Evolutionary conservation across 495 filamentous ascomycete species (phyloP).

Genomic region (Thozetella sp.): DNA sequence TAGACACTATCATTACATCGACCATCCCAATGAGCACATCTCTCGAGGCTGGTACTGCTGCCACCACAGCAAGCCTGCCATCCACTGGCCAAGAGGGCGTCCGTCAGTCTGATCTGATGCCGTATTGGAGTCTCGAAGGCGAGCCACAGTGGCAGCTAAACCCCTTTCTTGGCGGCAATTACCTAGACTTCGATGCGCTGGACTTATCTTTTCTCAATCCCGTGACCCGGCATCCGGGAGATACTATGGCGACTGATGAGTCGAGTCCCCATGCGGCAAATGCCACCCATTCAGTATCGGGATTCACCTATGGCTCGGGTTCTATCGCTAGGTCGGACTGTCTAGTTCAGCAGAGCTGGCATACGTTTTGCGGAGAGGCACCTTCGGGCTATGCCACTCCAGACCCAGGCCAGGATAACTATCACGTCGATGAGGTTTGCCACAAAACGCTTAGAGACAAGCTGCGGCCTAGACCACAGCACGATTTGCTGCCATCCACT

Average conservation of each 20-base stretch:
- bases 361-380: not conserved
- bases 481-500: not conserved
- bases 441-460: not conserved
- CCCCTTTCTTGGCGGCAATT: not conserved
- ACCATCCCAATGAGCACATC: not conserved
- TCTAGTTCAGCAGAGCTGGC: not conserved
- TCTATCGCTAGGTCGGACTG: not conserved
- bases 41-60: not conserved
- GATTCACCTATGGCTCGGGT: not conserved
- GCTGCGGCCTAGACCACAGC: not conserved
- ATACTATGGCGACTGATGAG: not conserved
- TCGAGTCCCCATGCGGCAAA: not conserved
- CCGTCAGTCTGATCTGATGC: not conserved
- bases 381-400: not conserved
- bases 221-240: not conserved
- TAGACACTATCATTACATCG: not conserved
- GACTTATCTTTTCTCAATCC: not conserved
- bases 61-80: not conserved
- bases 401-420: not conserved
- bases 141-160: not conserved
- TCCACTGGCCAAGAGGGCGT: not conserved
- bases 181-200: not conserved
- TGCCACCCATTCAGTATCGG: no score
- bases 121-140: not conserved
- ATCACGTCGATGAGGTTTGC: not conserved